phyloP scores from a whole-genome alignment of 768 basidiomycete genomes.

The Lactarius quietus region DNA sequence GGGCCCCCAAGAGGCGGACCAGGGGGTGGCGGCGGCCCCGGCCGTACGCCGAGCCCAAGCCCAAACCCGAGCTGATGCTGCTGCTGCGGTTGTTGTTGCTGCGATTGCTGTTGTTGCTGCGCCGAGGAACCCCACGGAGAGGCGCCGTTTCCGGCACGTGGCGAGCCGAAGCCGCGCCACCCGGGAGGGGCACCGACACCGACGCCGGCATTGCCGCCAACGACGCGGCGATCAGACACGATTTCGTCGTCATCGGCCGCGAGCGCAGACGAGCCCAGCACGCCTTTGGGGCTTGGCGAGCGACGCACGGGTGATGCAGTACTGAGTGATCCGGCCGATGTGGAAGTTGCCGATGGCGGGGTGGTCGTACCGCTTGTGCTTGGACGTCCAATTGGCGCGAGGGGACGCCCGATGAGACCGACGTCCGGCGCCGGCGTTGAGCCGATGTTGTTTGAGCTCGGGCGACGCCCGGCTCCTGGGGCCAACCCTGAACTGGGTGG shows the following conservation, averaged over 20 bases:
- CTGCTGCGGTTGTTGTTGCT: not conserved
- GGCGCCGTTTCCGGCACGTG: constrained; percentile 10
- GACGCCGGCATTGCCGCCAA: constrained; percentile 4
- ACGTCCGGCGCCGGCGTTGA: constrained; percentile 46
- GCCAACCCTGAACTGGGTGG: constrained; percentile 47
- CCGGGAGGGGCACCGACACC: constrained; percentile 11
- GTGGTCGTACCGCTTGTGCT: constrained; percentile 39
- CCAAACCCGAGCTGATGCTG: constrained; percentile 12
- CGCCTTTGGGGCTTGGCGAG: constrained; percentile 57
- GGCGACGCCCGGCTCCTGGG: constrained; percentile 44
- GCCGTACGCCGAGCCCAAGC: constrained; percentile 14
- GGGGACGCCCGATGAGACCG: constrained; percentile 35
- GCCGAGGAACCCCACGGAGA: constrained; percentile 14
- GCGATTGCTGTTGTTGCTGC: not conserved
- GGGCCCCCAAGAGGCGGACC: constrained; percentile 12
- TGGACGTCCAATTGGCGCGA: constrained; percentile 69
- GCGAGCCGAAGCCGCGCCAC: constrained; percentile 20
- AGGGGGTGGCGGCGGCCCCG: constrained; percentile 14
- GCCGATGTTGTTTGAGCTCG: constrained; percentile 50
- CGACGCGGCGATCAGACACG: constrained; percentile 43
- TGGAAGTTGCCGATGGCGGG: constrained; percentile 45
- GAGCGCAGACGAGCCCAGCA: constrained; percentile 73
- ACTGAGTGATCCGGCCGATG: not conserved
- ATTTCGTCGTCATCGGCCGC: constrained; percentile 81
- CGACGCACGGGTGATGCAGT: constrained; percentile 53